These are phyloP conservation scores for Actinidia polygama DNA, from an alignment of 179 eudicot species.

Conservation along the genomic window DNA sequence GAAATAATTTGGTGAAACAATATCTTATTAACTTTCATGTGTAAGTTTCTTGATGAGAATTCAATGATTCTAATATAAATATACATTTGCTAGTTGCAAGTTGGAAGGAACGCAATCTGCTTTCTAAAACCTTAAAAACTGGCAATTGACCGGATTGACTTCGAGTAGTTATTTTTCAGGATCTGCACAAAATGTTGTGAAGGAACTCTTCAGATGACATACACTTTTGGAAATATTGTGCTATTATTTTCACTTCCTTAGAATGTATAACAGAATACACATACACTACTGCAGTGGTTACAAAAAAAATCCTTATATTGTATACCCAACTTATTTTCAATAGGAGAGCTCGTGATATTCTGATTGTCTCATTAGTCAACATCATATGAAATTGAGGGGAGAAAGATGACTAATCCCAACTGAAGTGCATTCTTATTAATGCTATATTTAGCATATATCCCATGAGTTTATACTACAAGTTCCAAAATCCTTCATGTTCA, in stretches of 20 bases:
- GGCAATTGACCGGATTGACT: background rate
- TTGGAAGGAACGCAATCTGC: background rate
- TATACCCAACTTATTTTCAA: background rate
- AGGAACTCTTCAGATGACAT: background rate
- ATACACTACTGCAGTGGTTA: background rate
- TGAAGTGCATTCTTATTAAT: background rate
- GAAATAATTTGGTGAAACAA: background rate
- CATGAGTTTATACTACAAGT: background rate
- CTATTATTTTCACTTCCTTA: constrained; percentile 10
- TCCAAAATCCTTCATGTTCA: background rate
- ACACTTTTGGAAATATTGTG: background rate
- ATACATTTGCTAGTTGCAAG: background rate
- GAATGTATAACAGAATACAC: background rate
- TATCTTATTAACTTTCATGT: background rate
- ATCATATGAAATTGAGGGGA: background rate
- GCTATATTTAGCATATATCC: background rate
- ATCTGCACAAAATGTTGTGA: too few species aligned
- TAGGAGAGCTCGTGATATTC: background rate
- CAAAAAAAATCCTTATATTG: background rate
- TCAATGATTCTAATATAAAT: background rate
- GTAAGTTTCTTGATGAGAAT: background rate
- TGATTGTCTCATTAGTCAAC: background rate
- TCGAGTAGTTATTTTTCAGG: background rate
- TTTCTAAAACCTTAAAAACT: too few species aligned
- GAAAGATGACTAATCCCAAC: background rate